A percentile compares a stretch with the other conserved stretches of the same genome.
These are phyloP conservation scores for Endocarpon pusillum DNA, from an alignment of 495 filamentous ascomycete species.

Conservation along the genomic window DNA sequence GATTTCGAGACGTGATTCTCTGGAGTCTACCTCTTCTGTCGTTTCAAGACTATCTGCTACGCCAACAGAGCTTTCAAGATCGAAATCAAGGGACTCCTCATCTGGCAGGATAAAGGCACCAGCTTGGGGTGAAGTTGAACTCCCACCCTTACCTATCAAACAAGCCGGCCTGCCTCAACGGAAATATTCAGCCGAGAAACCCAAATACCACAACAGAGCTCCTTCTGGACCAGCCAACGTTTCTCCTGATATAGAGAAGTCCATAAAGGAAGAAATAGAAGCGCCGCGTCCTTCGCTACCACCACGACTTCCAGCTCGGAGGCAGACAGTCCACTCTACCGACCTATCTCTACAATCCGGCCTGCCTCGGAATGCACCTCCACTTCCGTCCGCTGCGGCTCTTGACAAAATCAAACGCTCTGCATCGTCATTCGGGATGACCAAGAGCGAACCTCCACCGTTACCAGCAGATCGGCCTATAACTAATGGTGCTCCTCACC, in stretches of 20 bases:
- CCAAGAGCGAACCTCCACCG: conserved; percentile 10
- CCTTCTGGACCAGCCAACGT: too few relatives aligned
- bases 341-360: background rate
- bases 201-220: conserved; percentile 6
- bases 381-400: conserved; percentile 15
- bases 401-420: conserved; percentile 18
- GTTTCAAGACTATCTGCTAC: conserved; percentile 14
- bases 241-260: too few relatives aligned
- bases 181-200: conserved; percentile 10
- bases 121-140: conserved; percentile 25
- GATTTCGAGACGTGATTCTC: conserved; percentile 19
- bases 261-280: too few relatives aligned
- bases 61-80: conserved; percentile 14
- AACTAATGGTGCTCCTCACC: conserved; percentile 8
- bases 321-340: conserved; percentile 1
- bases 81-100: conserved; percentile 19
- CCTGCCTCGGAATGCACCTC: conserved; percentile 11
- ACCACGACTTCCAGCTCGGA: background rate
- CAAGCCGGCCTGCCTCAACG: conserved; percentile 16
- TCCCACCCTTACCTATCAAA: conserved; percentile 29
- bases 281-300: conserved; percentile 6
- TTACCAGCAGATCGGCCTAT: conserved; percentile 3
- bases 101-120: conserved; percentile 20
- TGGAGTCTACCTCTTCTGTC: conserved; percentile 16
- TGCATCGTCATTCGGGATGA: conserved; percentile 24